Base-by-base conservation (phyloP, 768 basidiomycete genomes). In the Mycena capillaripes region DNA sequence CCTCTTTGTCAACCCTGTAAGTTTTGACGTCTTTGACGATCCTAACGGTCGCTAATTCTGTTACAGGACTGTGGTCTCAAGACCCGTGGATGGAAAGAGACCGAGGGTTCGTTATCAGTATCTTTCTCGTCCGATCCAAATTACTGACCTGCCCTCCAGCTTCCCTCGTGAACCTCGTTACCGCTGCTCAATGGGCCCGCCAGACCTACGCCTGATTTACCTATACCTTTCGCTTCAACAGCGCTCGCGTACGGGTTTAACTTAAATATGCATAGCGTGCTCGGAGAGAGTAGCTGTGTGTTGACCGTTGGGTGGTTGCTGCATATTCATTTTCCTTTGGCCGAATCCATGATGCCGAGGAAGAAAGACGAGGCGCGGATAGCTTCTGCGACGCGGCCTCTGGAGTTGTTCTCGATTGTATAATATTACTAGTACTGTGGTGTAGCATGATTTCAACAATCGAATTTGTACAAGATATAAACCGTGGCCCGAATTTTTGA, bases 31-130 rank as follows among this genome's bases (percentile, higher is more conserved):
- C 23, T 19, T 30, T 1, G 9, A 7, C 14, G 17, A 29, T 1
- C 12, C 9, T 36, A 34, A 3, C 9, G 34, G 60, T 56, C 25
- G 16, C 60, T 69, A 14, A 69, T 23, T 1, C 14, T 53, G 19
- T 25, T 42, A 5, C 27, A 69, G 61, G 97, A 98, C 83, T 98
- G 97, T 80, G 98, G 97, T 86, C 88, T 99, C 78, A 99, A 99
- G 90, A 99, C 97, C 76, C 96, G 97, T 88, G 95, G 93, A 78
- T 98, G 97, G 97, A 94, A 94, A 84, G 97, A 99, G 89, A 98
- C 97, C 52, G 95, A 98, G 86, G 90, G 90, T 86, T 61, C 40
- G 78, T 76, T 66, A 12, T 16, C 38, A 44, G 27, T 65, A 21
- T 44, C 17, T 11, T 14, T 29, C 3, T 1, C 42, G 3, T 8